These are phyloP conservation scores for Tolypocladium nubicola DNA, from an alignment of 2,329 filamentous ascomycete species.

Conservation along the genomic window DNA sequence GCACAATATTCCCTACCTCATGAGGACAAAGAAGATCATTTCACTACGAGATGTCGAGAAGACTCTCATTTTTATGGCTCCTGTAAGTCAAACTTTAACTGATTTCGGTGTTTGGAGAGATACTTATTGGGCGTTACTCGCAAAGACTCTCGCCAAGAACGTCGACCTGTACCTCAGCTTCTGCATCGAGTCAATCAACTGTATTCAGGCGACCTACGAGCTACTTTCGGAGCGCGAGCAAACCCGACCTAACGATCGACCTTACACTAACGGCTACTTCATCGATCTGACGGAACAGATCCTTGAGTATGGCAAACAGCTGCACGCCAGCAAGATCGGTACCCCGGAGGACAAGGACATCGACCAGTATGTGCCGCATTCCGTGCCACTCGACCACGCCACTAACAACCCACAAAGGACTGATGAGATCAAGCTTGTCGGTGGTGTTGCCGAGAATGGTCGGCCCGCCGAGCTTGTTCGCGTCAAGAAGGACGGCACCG, in stretches of 20 bases:
- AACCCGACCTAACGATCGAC: constrained; percentile 71
- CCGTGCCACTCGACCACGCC: constrained; percentile 15
- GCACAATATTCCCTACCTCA: constrained; percentile 66
- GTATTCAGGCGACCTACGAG: constrained; percentile 81
- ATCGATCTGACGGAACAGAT: constrained; percentile 94
- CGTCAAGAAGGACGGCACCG: constrained; percentile 68
- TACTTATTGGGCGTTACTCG: constrained; percentile 59
- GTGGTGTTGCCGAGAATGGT: constrained; percentile 72
- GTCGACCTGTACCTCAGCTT: constrained; percentile 70
- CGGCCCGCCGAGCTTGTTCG: constrained; percentile 76
- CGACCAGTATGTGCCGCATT: constrained; percentile 39
- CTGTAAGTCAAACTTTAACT: constrained; percentile 66
- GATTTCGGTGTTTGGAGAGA: constrained; percentile 47
- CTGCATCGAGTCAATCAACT: constrained; percentile 81
- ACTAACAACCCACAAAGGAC: constrained; percentile 21
- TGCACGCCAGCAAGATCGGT: constrained; percentile 59
- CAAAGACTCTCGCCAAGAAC: constrained; percentile 68
- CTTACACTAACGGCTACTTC: constrained; percentile 94
- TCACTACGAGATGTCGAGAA: constrained; percentile 92
- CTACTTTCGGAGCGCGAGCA: constrained; percentile 80
- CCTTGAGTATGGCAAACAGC: constrained; percentile 74
- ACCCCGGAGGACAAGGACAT: constrained; percentile 48
- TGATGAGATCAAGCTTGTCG: constrained; percentile 70
- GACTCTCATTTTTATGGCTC: constrained; percentile 80
- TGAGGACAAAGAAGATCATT: constrained; percentile 75